phyloP scores from a whole-genome alignment of 2,329 filamentous ascomycete species.

The Pyricularia pennisetigena region DNA sequence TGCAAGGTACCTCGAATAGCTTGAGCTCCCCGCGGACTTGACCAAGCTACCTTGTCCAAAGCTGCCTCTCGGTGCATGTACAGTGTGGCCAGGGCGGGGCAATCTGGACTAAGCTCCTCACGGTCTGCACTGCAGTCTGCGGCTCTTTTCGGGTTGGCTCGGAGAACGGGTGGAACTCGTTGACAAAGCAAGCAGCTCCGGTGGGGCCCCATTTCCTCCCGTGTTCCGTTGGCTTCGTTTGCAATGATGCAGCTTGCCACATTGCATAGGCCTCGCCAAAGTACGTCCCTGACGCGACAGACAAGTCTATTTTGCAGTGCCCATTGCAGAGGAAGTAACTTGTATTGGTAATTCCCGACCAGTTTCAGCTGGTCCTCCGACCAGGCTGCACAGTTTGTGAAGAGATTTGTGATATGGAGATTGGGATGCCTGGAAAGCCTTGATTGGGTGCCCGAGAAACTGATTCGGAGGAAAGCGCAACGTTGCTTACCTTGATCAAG shows the following conservation, averaged over 20 bases:
- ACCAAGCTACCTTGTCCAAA: background rate
- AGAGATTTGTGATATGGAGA: background rate
- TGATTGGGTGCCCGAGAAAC: background rate
- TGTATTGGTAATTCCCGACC: background rate
- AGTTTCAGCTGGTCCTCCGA: background rate
- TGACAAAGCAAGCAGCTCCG: background rate
- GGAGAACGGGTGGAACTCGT: background rate
- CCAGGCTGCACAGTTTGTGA: background rate
- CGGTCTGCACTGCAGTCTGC: background rate
- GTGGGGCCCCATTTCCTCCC: background rate
- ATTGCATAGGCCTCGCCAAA: background rate
- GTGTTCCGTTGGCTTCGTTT: background rate
- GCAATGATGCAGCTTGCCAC: background rate
- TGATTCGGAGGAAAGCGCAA: background rate
- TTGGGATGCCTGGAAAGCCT: background rate
- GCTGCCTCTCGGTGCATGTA: background rate
- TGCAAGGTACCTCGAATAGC: background rate
- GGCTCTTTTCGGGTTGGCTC: background rate
- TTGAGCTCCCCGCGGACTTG: background rate
- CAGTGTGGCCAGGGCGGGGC: background rate
- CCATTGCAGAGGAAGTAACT: background rate
- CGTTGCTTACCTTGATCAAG: background rate
- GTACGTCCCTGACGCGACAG: background rate
- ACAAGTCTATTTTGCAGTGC: background rate
- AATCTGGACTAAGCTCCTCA: background rate